Evolutionary conservation across 2,329 filamentous ascomycete species (phyloP).

Genomic region (Exophiala aquamarina): DNA sequence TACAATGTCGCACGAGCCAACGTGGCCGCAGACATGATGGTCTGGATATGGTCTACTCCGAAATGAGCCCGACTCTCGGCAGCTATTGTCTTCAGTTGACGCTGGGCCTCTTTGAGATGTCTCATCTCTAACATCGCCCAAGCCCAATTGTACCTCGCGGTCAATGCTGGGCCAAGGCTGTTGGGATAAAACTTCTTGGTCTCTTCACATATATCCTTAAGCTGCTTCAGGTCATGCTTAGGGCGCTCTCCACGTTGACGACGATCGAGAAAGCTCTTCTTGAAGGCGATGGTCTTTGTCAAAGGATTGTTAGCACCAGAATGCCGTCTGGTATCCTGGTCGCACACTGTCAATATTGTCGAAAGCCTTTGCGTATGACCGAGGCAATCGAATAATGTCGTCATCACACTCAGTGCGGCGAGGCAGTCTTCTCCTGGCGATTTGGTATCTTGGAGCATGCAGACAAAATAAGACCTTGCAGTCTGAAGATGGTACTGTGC

Average conservation of each 20-base stretch:
- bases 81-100: conserved; percentile 8
- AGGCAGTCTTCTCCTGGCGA: conserved; percentile 15
- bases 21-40: conserved; percentile 17
- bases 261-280: conserved; percentile 13
- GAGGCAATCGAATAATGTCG: conserved; percentile 16
- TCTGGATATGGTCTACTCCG: conserved; percentile 17
- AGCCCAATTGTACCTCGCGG: conserved; percentile 17
- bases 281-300: conserved; percentile 17
- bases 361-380: conserved; percentile 13
- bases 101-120: conserved; percentile 8
- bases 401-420: conserved; percentile 12
- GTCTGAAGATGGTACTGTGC: conserved; percentile 8
- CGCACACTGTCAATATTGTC: conserved; percentile 10
- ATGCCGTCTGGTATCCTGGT: conserved; percentile 10
- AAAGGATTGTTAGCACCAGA: conserved; percentile 18
- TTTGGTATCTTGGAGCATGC: conserved; percentile 15
- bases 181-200: conserved; percentile 5
- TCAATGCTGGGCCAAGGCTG: conserved; percentile 12
- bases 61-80: conserved; percentile 10
- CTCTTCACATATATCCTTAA: conserved; percentile 7
- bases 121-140: conserved; percentile 19
- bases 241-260: background rate
- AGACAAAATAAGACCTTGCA: conserved; percentile 9
- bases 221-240: conserved; percentile 9
- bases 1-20: conserved; percentile 15